Conservation (phyloP, 306 rosid genomes). For the Ochetophila trinervis region DNA sequence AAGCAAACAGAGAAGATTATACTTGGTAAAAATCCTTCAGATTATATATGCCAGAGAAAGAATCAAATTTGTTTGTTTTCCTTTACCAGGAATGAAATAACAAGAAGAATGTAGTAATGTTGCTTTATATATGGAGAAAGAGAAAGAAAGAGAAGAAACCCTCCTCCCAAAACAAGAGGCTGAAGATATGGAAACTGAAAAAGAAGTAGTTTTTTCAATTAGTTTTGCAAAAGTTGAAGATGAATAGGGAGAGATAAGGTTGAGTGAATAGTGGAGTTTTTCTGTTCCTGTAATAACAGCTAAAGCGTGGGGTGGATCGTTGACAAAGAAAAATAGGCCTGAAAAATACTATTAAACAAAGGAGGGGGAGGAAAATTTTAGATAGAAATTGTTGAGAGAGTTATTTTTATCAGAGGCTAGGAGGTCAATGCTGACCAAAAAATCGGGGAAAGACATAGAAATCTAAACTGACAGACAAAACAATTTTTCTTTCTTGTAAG, state of each 20-base stretch:
- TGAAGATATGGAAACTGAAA: constrained; percentile 3
- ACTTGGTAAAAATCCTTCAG: too few species aligned
- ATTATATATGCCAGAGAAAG: not conserved
- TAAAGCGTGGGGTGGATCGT: not conserved
- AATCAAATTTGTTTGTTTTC: not conserved
- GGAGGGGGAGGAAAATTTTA: not conserved
- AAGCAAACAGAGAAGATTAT: too few species aligned
- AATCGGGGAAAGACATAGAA: constrained; percentile 25
- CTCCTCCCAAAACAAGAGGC: constrained; percentile 32
- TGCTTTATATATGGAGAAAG: constrained; percentile 18
- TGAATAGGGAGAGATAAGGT: not conserved
- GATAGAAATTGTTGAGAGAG: constrained; percentile 25
- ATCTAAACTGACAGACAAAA: constrained; percentile 22
- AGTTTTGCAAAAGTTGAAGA: not conserved
- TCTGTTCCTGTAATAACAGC: too few species aligned
- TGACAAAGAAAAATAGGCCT: constrained; percentile 3
- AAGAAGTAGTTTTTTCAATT: not conserved
- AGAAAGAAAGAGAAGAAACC: constrained; percentile 17
- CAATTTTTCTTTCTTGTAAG: constrained; percentile 14
- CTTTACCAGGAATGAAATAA: too few species aligned
- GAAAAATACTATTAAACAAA: not conserved
- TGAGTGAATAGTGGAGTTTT: not conserved
- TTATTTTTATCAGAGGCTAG: constrained; percentile 38
- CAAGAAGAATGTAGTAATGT: too few species aligned
- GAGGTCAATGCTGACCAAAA: constrained; percentile 29